Conservation (phyloP, 148 eudicot genomes). For the Vaccinium corymbosum region DNA sequence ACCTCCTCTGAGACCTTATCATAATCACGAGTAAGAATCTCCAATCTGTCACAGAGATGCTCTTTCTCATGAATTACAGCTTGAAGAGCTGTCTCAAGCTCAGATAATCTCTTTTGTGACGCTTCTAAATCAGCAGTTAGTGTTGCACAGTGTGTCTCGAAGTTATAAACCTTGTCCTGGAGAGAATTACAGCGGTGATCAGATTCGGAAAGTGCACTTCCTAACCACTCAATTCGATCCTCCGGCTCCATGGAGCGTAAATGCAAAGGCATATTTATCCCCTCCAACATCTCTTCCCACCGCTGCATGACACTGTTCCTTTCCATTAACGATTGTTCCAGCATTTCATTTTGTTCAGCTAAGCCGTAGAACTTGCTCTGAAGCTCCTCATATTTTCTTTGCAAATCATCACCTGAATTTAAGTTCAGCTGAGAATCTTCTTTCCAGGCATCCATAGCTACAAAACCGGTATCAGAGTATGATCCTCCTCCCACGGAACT, state of each 20-base stretch:
- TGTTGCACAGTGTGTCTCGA: slow-evolving; percentile 53
- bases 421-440: slow-evolving; percentile 51
- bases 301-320: slow-evolving; percentile 86
- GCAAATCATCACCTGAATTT: slow-evolving; percentile 56
- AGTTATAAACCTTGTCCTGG: slow-evolving; percentile 71
- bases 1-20: slow-evolving; percentile 42
- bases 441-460: slow-evolving; percentile 53
- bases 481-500: slow-evolving; percentile 59
- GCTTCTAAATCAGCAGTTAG: slow-evolving; percentile 59
- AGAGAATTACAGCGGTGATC: slow-evolving; percentile 65
- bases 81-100: slow-evolving; percentile 50
- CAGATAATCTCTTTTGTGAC: slow-evolving; percentile 50
- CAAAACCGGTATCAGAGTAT: slow-evolving; percentile 57
- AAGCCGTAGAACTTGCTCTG: slow-evolving; percentile 77
- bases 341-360: slow-evolving; percentile 98
- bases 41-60: slow-evolving; percentile 47
- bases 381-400: slow-evolving; percentile 72
- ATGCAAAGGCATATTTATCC: slow-evolving; percentile 70
- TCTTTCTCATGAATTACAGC: slow-evolving; percentile 56
- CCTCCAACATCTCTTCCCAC: slow-evolving; percentile 88
- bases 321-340: slow-evolving; percentile 92
- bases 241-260: slow-evolving; percentile 88
- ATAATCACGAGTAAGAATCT: slow-evolving; percentile 41
- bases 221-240: slow-evolving; percentile 91
- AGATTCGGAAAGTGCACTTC: slow-evolving; percentile 74